phyloP scores from a whole-genome alignment of 1,139 yeast species.

The Meyerozyma sp. region DNA sequence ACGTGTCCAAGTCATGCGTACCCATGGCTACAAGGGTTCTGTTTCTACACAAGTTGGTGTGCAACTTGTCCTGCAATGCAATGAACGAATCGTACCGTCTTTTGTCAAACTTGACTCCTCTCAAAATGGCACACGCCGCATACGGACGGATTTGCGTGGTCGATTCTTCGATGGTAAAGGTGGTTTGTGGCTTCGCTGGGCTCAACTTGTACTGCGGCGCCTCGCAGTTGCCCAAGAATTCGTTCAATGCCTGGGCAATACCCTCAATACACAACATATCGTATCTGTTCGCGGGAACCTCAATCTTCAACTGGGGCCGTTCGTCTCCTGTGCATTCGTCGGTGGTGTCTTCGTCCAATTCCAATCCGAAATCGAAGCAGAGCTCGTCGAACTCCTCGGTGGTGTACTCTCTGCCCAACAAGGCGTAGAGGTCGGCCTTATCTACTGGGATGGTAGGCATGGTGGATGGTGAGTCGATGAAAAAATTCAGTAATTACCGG shows the following conservation, averaged over 20 bases:
- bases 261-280: constrained; percentile 98
- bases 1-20: constrained; percentile 87
- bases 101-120: constrained; percentile 75
- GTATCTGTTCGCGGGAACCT: constrained; percentile 96
- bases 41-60: constrained; percentile 91
- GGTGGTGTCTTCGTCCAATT: constrained; percentile 92
- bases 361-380: constrained; percentile 96
- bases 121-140: constrained; percentile 89
- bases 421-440: constrained; percentile 81
- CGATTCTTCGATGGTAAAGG: constrained; percentile 70
- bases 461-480: constrained; percentile 5
- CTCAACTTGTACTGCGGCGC: constrained; percentile 65
- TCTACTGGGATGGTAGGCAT: constrained; percentile 98
- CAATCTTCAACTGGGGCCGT: constrained; percentile 95
- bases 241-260: constrained; percentile 90
- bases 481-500: background rate
- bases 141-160: constrained; percentile 78
- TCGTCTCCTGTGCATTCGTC: constrained; percentile 73
- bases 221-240: constrained; percentile 65
- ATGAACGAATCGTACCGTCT: constrained; percentile 91
- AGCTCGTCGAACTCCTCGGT: constrained; percentile 94
- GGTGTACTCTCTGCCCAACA: constrained; percentile 75
- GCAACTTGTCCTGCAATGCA: constrained; percentile 92
- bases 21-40: constrained; percentile 98
- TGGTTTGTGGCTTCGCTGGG: constrained; percentile 55